Percentiles rank a stretch among this genome's conserved stretches.
These are phyloP conservation scores for Mycena galericulata DNA, from an alignment of 768 basidiomycete genomes.

Conservation along the genomic window DNA sequence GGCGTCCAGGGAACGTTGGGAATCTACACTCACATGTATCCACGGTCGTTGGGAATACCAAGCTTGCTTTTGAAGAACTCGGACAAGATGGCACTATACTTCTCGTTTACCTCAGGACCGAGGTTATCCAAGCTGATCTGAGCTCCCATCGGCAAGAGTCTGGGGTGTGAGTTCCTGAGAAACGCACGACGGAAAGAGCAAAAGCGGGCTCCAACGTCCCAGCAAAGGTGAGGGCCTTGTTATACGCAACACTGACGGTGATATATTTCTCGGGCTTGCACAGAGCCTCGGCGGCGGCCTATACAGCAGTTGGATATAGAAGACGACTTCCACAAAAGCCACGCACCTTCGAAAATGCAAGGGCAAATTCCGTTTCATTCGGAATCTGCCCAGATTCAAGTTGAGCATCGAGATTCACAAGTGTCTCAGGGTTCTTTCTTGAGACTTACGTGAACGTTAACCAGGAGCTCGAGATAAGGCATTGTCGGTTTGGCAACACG, in stretches of 20 bases:
- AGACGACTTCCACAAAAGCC: too few species aligned
- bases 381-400: too few species aligned
- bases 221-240: constrained; percentile 69
- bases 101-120: constrained; percentile 57
- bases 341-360: constrained; percentile 70
- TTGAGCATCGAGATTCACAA: too few species aligned
- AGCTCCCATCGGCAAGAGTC: not conserved
- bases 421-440: too few species aligned
- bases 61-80: constrained; percentile 67
- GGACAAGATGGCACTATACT: constrained; percentile 68
- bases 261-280: constrained; percentile 68
- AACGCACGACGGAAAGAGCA: constrained; percentile 66
- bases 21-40: constrained; percentile 63
- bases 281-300: constrained; percentile 67
- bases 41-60: constrained; percentile 61
- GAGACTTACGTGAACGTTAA: too few species aligned
- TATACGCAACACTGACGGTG: constrained; percentile 64
- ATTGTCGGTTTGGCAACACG: too few species aligned
- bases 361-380: constrained; percentile 55
- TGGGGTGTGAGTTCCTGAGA: not conserved
- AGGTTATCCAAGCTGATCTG: constrained; percentile 72
- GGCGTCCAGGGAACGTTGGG: too few species aligned
- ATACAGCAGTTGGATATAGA: constrained; percentile 1
- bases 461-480: too few species aligned
- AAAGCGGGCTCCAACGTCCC: constrained; percentile 78